Conservation (phyloP, 805 yeast genomes). For the Metschnikowia borealis region DNA sequence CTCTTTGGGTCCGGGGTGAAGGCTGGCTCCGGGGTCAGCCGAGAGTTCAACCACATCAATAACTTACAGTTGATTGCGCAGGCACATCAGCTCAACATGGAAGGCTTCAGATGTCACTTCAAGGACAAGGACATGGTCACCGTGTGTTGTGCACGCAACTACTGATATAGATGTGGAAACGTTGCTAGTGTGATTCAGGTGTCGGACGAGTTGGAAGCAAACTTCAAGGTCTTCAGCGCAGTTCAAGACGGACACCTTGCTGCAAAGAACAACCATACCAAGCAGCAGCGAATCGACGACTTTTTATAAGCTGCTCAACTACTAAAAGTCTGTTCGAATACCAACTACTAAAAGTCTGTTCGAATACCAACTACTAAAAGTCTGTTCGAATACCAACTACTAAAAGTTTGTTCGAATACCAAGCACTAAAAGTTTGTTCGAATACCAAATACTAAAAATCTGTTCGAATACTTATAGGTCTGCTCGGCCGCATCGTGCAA, state of each 20-base stretch:
- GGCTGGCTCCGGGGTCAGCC: constrained; percentile 84
- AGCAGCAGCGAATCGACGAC: constrained; percentile 45
- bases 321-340: background rate
- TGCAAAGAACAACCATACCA: constrained; percentile 35
- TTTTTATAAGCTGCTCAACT: constrained; percentile 25
- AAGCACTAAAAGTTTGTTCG: too few relatives aligned
- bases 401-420: too few relatives aligned
- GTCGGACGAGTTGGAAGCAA: constrained; percentile 79
- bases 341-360: too few relatives aligned
- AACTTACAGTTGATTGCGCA: constrained; percentile 84
- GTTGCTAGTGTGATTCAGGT: constrained; percentile 98
- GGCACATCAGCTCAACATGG: constrained; percentile 98
- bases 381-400: too few relatives aligned
- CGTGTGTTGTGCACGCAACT: constrained; percentile 97
- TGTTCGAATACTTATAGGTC: background rate
- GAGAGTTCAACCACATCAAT: constrained; percentile 95
- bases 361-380: too few relatives aligned
- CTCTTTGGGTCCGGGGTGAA: too few relatives aligned
- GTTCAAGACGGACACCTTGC: constrained; percentile 75
- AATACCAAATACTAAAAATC: too few relatives aligned
- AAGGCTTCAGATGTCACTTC: constrained; percentile 94
- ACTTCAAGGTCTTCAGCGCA: constrained; percentile 90
- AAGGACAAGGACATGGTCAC: constrained; percentile 95
- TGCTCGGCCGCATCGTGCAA: background rate
- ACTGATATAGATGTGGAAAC: constrained; percentile 96